Evolutionary conservation across 805 yeast species (phyloP).

Genomic region (Ogataea ganodermae): DNA sequence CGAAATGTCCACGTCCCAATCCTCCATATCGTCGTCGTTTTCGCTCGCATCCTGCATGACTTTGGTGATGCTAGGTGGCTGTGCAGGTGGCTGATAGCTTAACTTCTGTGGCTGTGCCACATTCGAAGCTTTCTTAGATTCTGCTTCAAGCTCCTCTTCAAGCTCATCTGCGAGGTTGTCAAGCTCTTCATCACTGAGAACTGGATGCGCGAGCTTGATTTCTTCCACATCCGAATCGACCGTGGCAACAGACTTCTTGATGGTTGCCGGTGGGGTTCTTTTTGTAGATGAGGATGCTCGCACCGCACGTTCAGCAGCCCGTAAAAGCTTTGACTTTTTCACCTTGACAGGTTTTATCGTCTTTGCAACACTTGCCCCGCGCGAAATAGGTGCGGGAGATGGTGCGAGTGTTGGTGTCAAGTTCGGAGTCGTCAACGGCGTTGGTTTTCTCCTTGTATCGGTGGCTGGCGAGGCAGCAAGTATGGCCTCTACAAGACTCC

Average conservation of each 20-base stretch:
- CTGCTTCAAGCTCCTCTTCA: constrained; percentile 24
- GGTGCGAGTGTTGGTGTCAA: constrained; percentile 10
- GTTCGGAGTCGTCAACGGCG: not conserved
- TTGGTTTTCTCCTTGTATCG: constrained; percentile 4
- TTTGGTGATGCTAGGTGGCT: constrained; percentile 7
- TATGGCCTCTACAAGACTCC: not conserved
- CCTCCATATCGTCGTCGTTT: constrained; percentile 17
- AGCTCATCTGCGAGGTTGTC: constrained; percentile 28
- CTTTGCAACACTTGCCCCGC: not conserved
- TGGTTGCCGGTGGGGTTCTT: constrained; percentile 2
- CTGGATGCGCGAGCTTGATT: constrained; percentile 13
- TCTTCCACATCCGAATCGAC: constrained; percentile 24
- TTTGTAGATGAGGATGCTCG: constrained; percentile 6
- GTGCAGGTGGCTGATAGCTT: not conserved
- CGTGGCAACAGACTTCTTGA: not conserved
- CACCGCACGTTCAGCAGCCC: constrained; percentile 23
- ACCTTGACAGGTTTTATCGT: constrained; percentile 9
- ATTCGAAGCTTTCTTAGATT: not conserved
- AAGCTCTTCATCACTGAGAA: constrained; percentile 26
- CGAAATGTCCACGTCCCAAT: constrained; percentile 25
- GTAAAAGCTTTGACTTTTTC: constrained; percentile 23
- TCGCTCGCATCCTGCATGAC: constrained; percentile 5
- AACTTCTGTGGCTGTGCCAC: constrained; percentile 4
- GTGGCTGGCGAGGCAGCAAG: not conserved
- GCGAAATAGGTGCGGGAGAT: not conserved